Conservation (phyloP, 1,139 yeast species). For the Diutina mesorugosa region DNA sequence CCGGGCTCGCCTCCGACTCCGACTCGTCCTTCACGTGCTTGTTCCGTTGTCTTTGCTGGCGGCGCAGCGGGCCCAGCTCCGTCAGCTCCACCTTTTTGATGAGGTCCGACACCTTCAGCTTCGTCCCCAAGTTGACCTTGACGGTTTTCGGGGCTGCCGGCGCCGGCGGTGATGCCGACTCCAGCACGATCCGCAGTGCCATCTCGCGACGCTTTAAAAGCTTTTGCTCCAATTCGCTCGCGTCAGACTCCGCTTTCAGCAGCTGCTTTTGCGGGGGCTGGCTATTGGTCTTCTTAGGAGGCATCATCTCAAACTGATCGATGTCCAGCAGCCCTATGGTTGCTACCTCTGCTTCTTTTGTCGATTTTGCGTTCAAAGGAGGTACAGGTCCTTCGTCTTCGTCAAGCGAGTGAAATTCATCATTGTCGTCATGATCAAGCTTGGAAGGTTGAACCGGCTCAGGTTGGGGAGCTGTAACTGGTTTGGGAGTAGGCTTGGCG, state of each 20-base stretch:
- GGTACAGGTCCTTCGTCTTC: neutral
- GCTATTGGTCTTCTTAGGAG: neutral
- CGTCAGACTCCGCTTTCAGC: neutral
- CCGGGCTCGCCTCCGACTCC: neutral
- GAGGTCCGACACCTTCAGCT: neutral
- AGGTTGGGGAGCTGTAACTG: neutral
- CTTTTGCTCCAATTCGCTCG: neutral
- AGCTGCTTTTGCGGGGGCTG: neutral
- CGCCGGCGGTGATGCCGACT: neutral
- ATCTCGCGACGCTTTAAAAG: neutral
- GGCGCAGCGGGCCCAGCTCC: neutral
- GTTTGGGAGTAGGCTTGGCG: neutral
- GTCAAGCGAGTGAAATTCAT: neutral
- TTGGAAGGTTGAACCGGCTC: neutral
- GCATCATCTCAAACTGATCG: neutral
- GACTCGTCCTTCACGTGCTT: neutral
- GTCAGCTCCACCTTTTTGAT: neutral
- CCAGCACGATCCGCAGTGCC: neutral
- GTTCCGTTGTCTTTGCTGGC: neutral
- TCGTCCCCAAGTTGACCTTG: constrained; percentile 1
- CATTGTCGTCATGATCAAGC: neutral
- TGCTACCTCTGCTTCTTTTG: neutral
- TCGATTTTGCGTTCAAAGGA: neutral
- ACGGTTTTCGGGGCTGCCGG: neutral
- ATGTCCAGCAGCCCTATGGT: neutral